Conservation (phyloP, 768 basidiomycete genomes). For the Amanita molliuscula region DNA sequence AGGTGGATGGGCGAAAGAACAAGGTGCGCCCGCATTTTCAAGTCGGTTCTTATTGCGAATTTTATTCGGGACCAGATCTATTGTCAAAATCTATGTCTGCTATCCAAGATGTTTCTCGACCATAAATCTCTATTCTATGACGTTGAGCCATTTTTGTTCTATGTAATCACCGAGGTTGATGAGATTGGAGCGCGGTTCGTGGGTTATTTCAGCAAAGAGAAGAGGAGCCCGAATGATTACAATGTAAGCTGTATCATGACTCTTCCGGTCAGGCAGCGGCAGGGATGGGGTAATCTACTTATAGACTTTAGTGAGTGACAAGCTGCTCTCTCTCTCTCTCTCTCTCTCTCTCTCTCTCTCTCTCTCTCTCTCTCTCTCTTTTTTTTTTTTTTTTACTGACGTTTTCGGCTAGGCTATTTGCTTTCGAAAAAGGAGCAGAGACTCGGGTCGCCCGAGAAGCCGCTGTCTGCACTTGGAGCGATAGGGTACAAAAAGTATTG, state of each 20-base stretch:
- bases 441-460: constrained; percentile 90
- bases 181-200: constrained; percentile 89
- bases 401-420: constrained; percentile 63
- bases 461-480: constrained; percentile 85
- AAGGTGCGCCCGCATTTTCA: constrained; percentile 41
- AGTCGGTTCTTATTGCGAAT: constrained; percentile 7
- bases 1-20: constrained; percentile 97
- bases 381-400: constrained; percentile 3
- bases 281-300: constrained; percentile 94
- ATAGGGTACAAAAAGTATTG: constrained; percentile 95
- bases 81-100: constrained; percentile 94
- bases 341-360: no score
- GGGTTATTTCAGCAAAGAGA: constrained; percentile 99
- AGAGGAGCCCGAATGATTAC: constrained; percentile 89
- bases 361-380: background rate
- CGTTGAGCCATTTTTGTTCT: constrained; percentile 98
- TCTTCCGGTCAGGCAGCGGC: constrained; percentile 84
- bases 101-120: constrained; percentile 98
- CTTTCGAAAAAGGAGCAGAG: constrained; percentile 92
- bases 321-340: no score
- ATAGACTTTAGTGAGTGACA: constrained; percentile 99
- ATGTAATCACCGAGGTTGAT: constrained; percentile 91
- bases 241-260: constrained; percentile 99
- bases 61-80: constrained; percentile 59
- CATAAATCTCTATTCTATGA: constrained; percentile 99